Conservation (phyloP, 176 grass and related monocot species). For the Paspalum vaginatum region DNA sequence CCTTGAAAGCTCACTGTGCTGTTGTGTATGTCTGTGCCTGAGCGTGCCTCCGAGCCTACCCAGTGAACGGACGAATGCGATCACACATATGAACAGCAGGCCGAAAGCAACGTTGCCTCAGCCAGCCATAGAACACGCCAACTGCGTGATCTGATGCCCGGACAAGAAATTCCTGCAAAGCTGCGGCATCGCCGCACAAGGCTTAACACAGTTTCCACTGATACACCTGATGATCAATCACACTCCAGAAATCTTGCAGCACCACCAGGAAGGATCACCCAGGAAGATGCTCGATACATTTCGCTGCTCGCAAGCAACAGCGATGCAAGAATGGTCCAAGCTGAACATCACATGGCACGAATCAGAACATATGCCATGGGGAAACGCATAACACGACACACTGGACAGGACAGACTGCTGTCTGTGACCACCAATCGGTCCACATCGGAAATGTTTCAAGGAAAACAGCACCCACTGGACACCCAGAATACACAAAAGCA, state of each 20-base stretch:
- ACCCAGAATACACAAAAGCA: constrained; percentile 15
- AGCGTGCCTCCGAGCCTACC: background rate
- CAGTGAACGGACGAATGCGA: background rate
- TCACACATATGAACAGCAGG: constrained; percentile 3
- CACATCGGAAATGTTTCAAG: constrained; percentile 23
- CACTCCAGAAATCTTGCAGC: background rate
- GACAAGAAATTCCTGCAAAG: background rate
- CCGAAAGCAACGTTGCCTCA: background rate
- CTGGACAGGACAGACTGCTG: background rate
- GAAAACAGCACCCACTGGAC: constrained; percentile 12
- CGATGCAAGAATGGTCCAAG: background rate
- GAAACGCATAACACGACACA: constrained; percentile 34
- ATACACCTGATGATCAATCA: constrained; percentile 2
- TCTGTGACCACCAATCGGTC: constrained; percentile 6
- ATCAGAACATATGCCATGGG: constrained; percentile 32
- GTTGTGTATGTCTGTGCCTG: background rate
- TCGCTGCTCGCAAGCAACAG: background rate
- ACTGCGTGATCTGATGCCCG: background rate
- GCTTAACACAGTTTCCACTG: background rate
- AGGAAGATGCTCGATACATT: background rate
- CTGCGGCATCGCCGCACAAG: too few relatives aligned
- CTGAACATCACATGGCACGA: constrained; percentile 11
- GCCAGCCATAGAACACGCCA: background rate
- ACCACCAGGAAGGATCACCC: background rate
- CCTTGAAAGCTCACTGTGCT: background rate